phyloP scores from a whole-genome alignment of 2,329 filamentous ascomycete genomes.

The Neonectria punicea region DNA sequence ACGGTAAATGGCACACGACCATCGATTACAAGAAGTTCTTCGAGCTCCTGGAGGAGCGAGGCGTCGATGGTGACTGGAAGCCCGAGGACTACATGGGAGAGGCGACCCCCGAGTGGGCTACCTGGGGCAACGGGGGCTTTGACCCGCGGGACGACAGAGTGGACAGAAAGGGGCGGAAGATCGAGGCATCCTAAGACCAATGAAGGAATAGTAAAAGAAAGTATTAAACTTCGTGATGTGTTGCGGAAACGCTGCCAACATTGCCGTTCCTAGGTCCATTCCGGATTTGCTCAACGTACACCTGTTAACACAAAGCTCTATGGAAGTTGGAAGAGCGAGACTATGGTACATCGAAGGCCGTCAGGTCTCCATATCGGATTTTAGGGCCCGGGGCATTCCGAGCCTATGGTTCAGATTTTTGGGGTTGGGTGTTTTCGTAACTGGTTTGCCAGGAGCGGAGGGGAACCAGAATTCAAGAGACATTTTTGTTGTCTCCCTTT shows the following conservation, averaged over 20 bases:
- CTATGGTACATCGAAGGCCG: conserved; percentile 55
- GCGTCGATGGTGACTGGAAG: conserved; percentile 74
- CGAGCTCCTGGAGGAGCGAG: conserved; percentile 77
- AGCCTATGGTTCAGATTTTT: conserved; percentile 28
- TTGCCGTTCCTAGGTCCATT: conserved; percentile 47
- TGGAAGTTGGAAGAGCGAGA: conserved; percentile 50
- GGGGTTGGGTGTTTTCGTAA: conserved; percentile 32
- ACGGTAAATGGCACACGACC: conserved; percentile 87
- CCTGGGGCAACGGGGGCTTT: conserved; percentile 94
- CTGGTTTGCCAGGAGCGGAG: conserved; percentile 35
- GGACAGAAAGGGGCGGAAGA: conserved; percentile 82
- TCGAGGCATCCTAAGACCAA: conserved; percentile 50
- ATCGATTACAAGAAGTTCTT: conserved; percentile 95
- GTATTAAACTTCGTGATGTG: conserved; percentile 43
- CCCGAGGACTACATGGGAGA: conserved; percentile 92
- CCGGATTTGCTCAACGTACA: conserved; percentile 48
- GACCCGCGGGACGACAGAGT: conserved; percentile 90
- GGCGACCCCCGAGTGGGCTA: conserved; percentile 91
- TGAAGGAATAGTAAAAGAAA: conserved; percentile 23
- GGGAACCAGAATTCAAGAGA: conserved; percentile 26
- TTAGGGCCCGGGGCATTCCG: conserved; percentile 16
- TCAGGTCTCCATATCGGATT: conserved; percentile 42
- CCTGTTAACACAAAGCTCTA: conserved; percentile 57
- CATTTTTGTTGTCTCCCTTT: conserved; percentile 42
- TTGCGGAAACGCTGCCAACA: conserved; percentile 46